These are phyloP conservation scores for Leccinum pellstonianum DNA, from an alignment of 768 basidiomycete species.

Conservation along the genomic window DNA sequence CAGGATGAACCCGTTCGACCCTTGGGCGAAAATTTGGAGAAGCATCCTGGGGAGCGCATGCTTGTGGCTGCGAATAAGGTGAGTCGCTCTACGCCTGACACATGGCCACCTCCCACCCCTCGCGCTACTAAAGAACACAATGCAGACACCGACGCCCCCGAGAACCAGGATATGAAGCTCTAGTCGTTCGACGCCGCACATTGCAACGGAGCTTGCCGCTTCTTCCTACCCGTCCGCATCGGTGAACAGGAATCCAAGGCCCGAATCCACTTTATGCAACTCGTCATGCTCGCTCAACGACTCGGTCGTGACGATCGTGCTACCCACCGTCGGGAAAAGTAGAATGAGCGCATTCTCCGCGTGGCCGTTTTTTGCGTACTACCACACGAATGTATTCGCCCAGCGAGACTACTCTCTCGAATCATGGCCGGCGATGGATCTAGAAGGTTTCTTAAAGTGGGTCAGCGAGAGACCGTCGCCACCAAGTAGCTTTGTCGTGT, in stretches of 20 bases:
- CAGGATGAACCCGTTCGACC: not conserved
- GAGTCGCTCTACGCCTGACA: not conserved
- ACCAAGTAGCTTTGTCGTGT: constrained; percentile 39
- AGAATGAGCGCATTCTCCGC: no score
- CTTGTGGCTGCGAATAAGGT: not conserved
- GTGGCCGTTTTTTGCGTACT: no score
- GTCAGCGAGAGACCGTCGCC: constrained; percentile 23
- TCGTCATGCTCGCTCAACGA: no score
- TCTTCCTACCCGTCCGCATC: no score
- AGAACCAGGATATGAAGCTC: no score
- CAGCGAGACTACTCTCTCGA: not conserved
- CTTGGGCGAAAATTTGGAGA: not conserved
- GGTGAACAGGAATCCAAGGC: no score
- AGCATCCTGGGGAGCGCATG: not conserved
- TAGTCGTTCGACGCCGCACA: no score
- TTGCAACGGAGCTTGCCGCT: no score
- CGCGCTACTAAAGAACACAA: constrained; percentile 31
- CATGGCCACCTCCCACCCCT: constrained; percentile 35
- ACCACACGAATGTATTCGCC: constrained; percentile 19
- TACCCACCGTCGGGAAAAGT: no score
- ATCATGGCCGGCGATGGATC: constrained; percentile 28
- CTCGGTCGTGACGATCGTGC: no score
- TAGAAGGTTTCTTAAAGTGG: constrained; percentile 42
- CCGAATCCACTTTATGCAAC: no score
- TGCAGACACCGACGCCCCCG: no score